Conservation (phyloP, 2,329 filamentous ascomycete genomes). For the Fusarium temperatum region DNA sequence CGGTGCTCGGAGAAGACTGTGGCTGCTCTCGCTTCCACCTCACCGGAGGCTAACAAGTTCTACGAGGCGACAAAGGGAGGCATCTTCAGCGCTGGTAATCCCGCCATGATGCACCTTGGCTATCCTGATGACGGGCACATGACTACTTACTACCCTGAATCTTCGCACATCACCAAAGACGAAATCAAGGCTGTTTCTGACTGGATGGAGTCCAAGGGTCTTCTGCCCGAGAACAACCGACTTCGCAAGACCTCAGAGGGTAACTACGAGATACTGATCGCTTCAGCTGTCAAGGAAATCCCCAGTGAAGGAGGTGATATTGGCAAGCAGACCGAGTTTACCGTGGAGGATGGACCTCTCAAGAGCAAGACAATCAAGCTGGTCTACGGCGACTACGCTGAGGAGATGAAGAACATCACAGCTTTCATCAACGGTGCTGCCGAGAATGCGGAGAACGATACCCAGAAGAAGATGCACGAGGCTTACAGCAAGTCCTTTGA, state of each 20-base stretch:
- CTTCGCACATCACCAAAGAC: slow-evolving; percentile 74
- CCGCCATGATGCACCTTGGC: slow-evolving; percentile 77
- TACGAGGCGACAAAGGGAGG: slow-evolving; percentile 75
- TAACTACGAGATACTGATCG: slow-evolving; percentile 78
- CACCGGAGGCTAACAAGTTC: slow-evolving; percentile 67
- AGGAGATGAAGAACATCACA: slow-evolving; percentile 75
- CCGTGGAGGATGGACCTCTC: slow-evolving; percentile 65
- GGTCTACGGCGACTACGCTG: slow-evolving; percentile 77
- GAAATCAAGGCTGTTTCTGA: slow-evolving; percentile 79
- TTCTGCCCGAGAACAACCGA: slow-evolving; percentile 81
- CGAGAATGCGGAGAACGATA: slow-evolving; percentile 76
- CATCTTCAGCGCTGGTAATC: slow-evolving; percentile 74
- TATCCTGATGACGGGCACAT: slow-evolving; percentile 79
- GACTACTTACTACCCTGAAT: slow-evolving; percentile 85
- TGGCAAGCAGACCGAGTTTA: slow-evolving; percentile 70
- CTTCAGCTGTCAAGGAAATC: slow-evolving; percentile 70
- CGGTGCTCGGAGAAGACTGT: slow-evolving; percentile 72
- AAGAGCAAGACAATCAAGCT: slow-evolving; percentile 75
- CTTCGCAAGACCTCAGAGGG: slow-evolving; percentile 72
- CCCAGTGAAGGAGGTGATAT: slow-evolving; percentile 73
- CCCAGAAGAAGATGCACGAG: slow-evolving; percentile 75
- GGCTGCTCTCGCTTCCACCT: slow-evolving; percentile 69
- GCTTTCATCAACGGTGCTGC: slow-evolving; percentile 74
- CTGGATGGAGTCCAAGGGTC: slow-evolving; percentile 75
- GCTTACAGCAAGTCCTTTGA: slow-evolving; percentile 81